Evolutionary conservation across 2,329 filamentous ascomycete species (phyloP).

Genomic region (Phyllosticta citriasiana): DNA sequence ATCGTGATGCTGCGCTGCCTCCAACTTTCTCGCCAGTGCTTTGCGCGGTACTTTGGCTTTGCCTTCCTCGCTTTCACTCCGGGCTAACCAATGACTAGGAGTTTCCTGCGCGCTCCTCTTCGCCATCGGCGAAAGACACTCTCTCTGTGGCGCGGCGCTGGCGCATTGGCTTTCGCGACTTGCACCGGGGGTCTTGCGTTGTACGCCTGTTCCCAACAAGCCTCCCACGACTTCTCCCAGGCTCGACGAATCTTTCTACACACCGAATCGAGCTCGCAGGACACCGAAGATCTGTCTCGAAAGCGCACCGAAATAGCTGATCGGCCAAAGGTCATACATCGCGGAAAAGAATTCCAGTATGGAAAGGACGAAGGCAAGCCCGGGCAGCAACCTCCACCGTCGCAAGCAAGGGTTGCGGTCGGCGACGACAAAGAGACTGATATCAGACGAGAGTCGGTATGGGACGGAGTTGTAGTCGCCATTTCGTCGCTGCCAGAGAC

Average conservation of each 20-base stretch:
- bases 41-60: neutral
- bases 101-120: neutral
- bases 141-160: neutral
- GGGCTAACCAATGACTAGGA: neutral
- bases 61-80: neutral
- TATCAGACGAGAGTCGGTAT: conserved; percentile 16
- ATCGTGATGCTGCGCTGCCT: neutral
- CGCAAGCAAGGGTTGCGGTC: conserved; percentile 22
- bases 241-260: neutral
- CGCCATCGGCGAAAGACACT: neutral
- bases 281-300: neutral
- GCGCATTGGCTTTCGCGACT: neutral
- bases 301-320: neutral
- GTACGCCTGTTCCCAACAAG: neutral
- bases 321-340: neutral
- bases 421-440: conserved; percentile 17
- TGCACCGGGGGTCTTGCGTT: neutral
- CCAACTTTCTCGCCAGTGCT: neutral
- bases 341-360: neutral
- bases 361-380: conserved; percentile 11
- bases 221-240: neutral
- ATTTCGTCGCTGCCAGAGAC: conserved; percentile 21
- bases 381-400: conserved; percentile 24
- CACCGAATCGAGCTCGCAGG: neutral
- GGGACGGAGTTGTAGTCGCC: conserved; percentile 24